phyloP scores from a whole-genome alignment of 257 asterid genomes.

The Nyctanthes arbortristis region DNA sequence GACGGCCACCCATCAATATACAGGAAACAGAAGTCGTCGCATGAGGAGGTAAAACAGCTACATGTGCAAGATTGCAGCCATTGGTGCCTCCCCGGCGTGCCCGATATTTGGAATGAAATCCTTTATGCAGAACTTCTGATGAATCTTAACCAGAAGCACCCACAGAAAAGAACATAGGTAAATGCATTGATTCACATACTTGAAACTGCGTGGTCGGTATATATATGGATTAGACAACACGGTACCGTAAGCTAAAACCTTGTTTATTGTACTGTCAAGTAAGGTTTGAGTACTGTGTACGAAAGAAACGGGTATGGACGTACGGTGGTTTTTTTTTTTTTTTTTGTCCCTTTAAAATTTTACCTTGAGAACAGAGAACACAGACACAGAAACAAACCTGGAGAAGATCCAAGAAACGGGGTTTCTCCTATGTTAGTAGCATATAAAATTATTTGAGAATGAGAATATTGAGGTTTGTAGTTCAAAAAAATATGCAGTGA shows the following conservation, averaged over 20 bases:
- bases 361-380: slow-evolving; percentile 20
- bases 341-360: background rate
- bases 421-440: slow-evolving; percentile 2
- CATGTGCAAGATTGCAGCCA: slow-evolving; percentile 71
- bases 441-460: background rate
- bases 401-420: slow-evolving; percentile 34
- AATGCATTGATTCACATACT: background rate
- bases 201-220: background rate
- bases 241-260: background rate
- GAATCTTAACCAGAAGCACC: slow-evolving; percentile 30
- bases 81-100: slow-evolving; percentile 87
- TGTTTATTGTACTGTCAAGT: background rate
- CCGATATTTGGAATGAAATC: slow-evolving; percentile 75
- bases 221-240: background rate
- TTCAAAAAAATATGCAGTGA: background rate
- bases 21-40: slow-evolving; percentile 38
- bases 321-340: slow-evolving; percentile 22
- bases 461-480: background rate
- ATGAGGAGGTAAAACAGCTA: slow-evolving; percentile 40
- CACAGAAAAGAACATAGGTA: slow-evolving; percentile 27
- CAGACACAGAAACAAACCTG: slow-evolving; percentile 19
- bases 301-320: too few relatives aligned
- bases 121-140: slow-evolving; percentile 57
- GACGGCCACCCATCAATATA: slow-evolving; percentile 77
- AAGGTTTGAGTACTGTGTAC: background rate